Base-by-base conservation (phyloP, 495 filamentous ascomycete genomes). In the Penicillium lagena region DNA sequence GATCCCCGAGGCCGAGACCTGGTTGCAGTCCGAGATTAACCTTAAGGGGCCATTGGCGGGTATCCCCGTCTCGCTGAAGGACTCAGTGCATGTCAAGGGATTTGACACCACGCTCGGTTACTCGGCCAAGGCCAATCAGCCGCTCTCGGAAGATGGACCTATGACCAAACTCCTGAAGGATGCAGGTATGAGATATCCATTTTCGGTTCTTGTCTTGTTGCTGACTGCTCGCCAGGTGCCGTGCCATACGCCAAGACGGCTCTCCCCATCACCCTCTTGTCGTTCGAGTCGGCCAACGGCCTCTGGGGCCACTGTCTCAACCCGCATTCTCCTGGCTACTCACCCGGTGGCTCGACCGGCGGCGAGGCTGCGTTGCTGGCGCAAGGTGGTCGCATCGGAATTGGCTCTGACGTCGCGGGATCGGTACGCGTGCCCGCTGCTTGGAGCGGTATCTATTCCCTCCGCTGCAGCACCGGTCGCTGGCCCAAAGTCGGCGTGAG, bases 171-270 rank as follows among this genome's bases (percentile, higher is more conserved):
- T 97, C 12, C 68, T 96, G 28, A 95, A 94, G 55, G 89, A 96
- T 64, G 89, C 90, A n/a, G 81, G 81, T 80, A 54, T 37, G 61
- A 59, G 29, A 22, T 4, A 33, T 10, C 17, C 11, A 15, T 6
- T 14, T 29, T 8, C 8, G 35, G 7, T 34, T 7, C 27, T 28
- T 34, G 39, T 7, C 15, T 40, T 15, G 15, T 32, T 40, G 17
- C 49, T 55, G 7, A 45, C 12, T 4, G 35, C 2, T 34, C 9
- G 17, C 22, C 27, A 78, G 86, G 87, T n/a, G 93, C 93, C 4
- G 75, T 98, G 1, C 93, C 93, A 1, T 96, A 96, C 62, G 89
- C 90, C 12, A 98, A 97, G 72, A 98, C 93, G 1, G 91, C 93
- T 43, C 56, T 93, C n/a, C 93, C 93, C 4, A 85, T 91, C 40